A percentile compares a stretch with the other conserved stretches of the same genome.
Evolutionary conservation across 257 asterid species (phyloP).

Genomic region (Petunia axillaris): DNA sequence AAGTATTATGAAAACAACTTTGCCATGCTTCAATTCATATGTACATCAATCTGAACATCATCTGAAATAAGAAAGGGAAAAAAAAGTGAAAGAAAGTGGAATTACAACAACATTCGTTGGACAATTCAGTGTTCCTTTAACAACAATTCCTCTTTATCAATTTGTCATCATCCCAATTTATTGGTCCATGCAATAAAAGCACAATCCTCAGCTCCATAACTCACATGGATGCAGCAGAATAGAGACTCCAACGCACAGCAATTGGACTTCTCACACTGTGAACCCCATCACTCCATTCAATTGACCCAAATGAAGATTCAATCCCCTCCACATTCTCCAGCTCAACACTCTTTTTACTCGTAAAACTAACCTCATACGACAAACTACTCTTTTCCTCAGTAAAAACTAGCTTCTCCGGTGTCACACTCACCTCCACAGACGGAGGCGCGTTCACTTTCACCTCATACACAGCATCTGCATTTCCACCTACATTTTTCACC

Average conservation of each 20-base stretch:
- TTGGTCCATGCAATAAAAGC: neutral
- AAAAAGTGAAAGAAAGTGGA: neutral
- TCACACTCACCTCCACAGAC: slow-evolving; percentile 70
- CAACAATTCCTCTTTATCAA: neutral
- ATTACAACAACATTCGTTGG: neutral
- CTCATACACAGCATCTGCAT: slow-evolving; percentile 49
- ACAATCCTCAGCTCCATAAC: neutral
- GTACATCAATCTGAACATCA: slow-evolving; percentile 18
- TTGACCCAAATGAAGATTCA: slow-evolving; percentile 67
- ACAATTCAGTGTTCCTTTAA: neutral
- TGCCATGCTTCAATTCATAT: neutral
- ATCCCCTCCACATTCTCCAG: slow-evolving; percentile 35
- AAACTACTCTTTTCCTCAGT: slow-evolving; percentile 41
- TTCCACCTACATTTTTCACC: slow-evolving; percentile 72
- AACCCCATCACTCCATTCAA: slow-evolving; percentile 77
- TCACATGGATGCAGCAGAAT: slow-evolving; percentile 57
- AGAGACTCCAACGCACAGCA: slow-evolving; percentile 57
- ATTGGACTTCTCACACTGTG: slow-evolving; percentile 81
- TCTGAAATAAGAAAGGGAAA: neutral
- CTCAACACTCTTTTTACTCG: slow-evolving; percentile 33
- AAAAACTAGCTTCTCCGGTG: slow-evolving; percentile 67
- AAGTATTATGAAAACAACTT: neutral
- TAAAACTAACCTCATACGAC: slow-evolving; percentile 72
- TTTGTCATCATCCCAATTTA: slow-evolving; percentile 5
- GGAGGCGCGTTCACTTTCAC: slow-evolving; percentile 72